Percentiles rank a stretch among this genome's conserved stretches.
phyloP scores from a whole-genome alignment of 2,329 filamentous ascomycete genomes.

The Anisogramma anomala region DNA sequence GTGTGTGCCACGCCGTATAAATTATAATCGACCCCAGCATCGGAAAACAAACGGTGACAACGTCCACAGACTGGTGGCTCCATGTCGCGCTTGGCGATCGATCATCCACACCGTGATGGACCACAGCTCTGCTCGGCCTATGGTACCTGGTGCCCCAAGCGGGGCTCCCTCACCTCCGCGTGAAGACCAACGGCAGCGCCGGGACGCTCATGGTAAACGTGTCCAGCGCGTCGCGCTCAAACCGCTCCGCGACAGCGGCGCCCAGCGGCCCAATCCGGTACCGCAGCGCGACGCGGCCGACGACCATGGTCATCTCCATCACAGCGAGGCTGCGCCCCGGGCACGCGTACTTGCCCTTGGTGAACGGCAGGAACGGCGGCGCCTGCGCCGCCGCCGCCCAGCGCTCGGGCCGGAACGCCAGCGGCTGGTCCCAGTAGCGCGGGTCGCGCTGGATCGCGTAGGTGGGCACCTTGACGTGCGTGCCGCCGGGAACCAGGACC shows the following conservation, averaged over 20 bases:
- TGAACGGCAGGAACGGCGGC: slow-evolving; percentile 15
- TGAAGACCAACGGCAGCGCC: slow-evolving; percentile 9
- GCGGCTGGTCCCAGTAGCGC: slow-evolving; percentile 12
- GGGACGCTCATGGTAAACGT: slow-evolving; percentile 14
- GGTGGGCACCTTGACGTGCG: slow-evolving; percentile 5
- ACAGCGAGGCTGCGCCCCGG: slow-evolving; percentile 13
- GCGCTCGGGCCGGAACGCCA: slow-evolving; percentile 15
- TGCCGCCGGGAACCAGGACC: slow-evolving; percentile 9
- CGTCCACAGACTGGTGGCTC: too few species aligned
- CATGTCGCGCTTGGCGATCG: too few species aligned
- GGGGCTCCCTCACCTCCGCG: neutral
- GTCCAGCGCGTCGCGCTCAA: slow-evolving; percentile 16
- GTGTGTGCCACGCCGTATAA: too few species aligned
- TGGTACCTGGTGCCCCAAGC: too few species aligned
- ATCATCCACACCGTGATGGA: too few species aligned
- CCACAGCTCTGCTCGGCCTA: too few species aligned
- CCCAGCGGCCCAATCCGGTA: slow-evolving; percentile 6
- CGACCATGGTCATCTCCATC: slow-evolving; percentile 14
- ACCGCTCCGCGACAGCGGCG: slow-evolving; percentile 7
- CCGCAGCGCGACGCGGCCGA: slow-evolving; percentile 10
- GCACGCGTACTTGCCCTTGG: slow-evolving; percentile 12
- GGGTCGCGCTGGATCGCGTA: slow-evolving; percentile 14
- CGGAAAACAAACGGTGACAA: too few species aligned
- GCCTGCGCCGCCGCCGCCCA: slow-evolving; percentile 12
- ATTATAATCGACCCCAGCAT: too few species aligned